These are phyloP conservation scores for Globisporangium megalacanthum DNA, from an alignment of 352 stramenopile species.

Conservation along the genomic window DNA sequence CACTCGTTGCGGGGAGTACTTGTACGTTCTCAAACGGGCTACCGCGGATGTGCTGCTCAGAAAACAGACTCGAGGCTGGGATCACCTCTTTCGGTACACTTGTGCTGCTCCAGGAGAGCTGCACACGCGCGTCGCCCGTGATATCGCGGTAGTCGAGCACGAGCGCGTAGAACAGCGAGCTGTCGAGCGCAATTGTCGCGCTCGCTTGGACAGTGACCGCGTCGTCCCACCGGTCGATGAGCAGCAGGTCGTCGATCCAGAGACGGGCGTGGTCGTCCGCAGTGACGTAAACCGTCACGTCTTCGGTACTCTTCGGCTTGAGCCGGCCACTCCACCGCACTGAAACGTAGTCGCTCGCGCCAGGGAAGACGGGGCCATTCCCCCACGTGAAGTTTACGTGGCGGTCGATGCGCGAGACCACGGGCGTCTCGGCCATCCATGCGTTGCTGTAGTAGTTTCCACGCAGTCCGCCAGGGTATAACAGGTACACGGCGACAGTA, in stretches of 20 bases:
- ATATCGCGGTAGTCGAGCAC: conserved; percentile 61
- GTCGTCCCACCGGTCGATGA: conserved; percentile 60
- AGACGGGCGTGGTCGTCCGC: conserved; percentile 50
- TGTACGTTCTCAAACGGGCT: conserved; percentile 46
- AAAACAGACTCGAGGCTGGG: conserved; percentile 35
- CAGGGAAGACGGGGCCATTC: conserved; percentile 35
- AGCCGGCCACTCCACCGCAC: conserved; percentile 68
- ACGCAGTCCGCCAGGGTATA: conserved; percentile 50
- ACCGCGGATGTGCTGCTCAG: conserved; percentile 36
- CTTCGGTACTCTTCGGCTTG: conserved; percentile 30
- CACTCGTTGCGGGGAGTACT: conserved; percentile 25
- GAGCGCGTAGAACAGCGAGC: conserved; percentile 35
- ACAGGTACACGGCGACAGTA: conserved; percentile 43
- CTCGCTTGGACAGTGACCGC: conserved; percentile 9
- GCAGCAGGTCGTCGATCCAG: conserved; percentile 53
- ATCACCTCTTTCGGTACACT: conserved; percentile 35
- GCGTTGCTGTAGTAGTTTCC: conserved; percentile 66
- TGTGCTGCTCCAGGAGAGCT: conserved; percentile 39
- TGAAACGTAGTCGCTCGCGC: conserved; percentile 44
- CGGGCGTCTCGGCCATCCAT: conserved; percentile 34
- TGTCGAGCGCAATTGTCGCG: conserved; percentile 24
- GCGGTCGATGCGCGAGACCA: conserved; percentile 49
- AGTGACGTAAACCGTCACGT: conserved; percentile 41
- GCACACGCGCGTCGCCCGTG: conserved; percentile 28
- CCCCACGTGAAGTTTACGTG: conserved; percentile 76